Conservation (phyloP, 495 filamentous ascomycete genomes). For the Penicillium taxi region DNA sequence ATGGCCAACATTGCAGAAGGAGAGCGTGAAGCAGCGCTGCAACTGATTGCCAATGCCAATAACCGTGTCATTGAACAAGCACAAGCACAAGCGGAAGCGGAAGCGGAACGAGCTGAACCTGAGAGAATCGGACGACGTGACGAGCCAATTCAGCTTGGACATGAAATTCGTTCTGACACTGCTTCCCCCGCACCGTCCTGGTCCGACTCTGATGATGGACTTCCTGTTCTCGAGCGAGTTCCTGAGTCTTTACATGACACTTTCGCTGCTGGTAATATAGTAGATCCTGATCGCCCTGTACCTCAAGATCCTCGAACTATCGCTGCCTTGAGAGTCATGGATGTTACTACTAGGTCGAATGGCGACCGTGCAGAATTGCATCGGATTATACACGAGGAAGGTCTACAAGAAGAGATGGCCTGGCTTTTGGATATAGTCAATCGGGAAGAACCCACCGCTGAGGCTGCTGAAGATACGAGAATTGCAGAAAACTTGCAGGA, state of each 20-base stretch:
- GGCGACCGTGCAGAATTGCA: constrained; percentile 54
- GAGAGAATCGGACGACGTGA: constrained; percentile 6
- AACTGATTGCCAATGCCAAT: constrained; percentile 37
- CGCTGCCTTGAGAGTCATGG: constrained; percentile 41
- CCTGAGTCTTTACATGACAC: not conserved
- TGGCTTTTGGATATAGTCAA: constrained; percentile 39
- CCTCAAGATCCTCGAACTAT: constrained; percentile 11
- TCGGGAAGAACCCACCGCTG: no score
- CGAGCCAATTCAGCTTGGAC: constrained; percentile 12
- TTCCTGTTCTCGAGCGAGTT: constrained; percentile 5
- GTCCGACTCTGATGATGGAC: constrained; percentile 18
- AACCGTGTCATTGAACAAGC: constrained; percentile 22
- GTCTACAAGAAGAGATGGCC: constrained; percentile 46
- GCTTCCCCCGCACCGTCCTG: constrained; percentile 19
- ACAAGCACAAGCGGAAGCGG: constrained; percentile 2
- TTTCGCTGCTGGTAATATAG: not conserved
- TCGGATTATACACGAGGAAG: constrained; percentile 54
- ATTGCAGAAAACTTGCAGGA: no score
- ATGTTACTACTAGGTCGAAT: constrained; percentile 45
- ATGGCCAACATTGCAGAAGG: constrained; percentile 53
- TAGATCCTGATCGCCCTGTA: not conserved
- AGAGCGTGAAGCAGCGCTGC: constrained; percentile 37
- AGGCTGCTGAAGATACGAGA: no score
- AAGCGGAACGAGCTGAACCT: constrained; percentile 3
- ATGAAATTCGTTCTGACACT: constrained; percentile 7